Evolutionary conservation across 345 rosid species (phyloP).

Genomic region (Salix koriyanagi): DNA sequence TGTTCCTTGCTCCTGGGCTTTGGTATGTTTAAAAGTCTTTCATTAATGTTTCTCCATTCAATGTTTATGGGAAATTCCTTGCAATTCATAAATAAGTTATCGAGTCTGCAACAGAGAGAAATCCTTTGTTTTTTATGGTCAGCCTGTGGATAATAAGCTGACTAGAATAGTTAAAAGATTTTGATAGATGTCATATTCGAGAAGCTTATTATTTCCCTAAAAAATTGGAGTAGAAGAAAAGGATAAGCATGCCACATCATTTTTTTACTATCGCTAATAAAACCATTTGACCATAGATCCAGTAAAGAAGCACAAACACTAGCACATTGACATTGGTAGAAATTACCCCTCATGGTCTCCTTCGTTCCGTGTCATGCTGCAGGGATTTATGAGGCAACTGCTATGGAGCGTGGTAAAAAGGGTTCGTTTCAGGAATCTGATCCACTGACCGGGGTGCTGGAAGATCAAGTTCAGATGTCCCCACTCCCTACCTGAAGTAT

Average conservation of each 20-base stretch:
- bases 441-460: constrained; percentile 44
- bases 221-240: neutral
- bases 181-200: neutral
- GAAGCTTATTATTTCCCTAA: neutral
- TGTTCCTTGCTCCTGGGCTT: constrained; percentile 77
- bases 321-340: neutral
- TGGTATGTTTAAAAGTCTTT: constrained; percentile 39
- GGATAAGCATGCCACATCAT: neutral
- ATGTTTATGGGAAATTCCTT: neutral
- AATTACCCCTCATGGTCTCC: neutral
- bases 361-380: neutral
- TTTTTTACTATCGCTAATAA: neutral
- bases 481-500: constrained; percentile 53
- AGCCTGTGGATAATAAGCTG: neutral
- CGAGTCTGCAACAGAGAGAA: neutral
- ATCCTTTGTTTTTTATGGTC: neutral
- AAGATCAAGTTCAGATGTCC: constrained; percentile 46
- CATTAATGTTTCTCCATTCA: neutral
- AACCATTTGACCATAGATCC: neutral
- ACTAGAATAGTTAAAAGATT: neutral
- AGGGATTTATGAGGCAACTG: constrained; percentile 81
- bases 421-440: constrained; percentile 50
- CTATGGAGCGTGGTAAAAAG: constrained; percentile 62
- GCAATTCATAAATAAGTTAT: neutral
- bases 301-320: neutral